These are phyloP conservation scores for Myxozyma kluyveri DNA, from an alignment of 805 yeast genomes.

Conservation along the genomic window DNA sequence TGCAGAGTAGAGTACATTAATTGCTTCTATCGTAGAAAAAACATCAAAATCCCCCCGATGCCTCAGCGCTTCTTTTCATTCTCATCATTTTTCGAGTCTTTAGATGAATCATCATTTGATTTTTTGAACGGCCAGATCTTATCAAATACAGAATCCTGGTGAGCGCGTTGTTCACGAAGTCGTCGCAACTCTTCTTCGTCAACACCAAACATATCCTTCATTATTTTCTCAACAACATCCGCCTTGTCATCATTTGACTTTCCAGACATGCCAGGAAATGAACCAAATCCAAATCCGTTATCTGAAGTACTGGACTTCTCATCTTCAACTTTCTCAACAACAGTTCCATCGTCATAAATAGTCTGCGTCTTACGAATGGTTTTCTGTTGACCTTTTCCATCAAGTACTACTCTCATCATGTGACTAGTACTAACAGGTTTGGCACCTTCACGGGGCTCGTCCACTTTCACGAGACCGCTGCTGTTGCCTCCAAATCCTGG, in stretches of 20 bases:
- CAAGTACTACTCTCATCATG: conserved; percentile 2
- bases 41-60: too few species aligned
- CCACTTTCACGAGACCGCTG: conserved; percentile 1
- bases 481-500: background rate
- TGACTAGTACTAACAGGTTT: conserved; percentile 12
- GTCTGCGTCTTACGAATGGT: conserved; percentile 9
- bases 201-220: background rate
- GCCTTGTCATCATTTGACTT: background rate
- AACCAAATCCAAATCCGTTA: background rate
- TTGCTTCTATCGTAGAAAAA: too few species aligned
- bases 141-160: background rate
- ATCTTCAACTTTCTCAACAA: conserved; percentile 13
- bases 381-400: conserved; percentile 11
- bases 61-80: background rate
- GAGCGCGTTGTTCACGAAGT: too few species aligned
- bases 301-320: background rate
- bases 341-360: conserved; percentile 16
- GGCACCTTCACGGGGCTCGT: conserved; percentile 20
- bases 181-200: background rate
- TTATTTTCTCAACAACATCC: background rate
- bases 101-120: background rate
- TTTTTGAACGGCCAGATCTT: background rate
- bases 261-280: too few species aligned
- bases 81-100: background rate
- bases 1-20: too few species aligned